Conservation (phyloP, 2,329 filamentous ascomycete genomes). For the Lecanicillium sp. region DNA sequence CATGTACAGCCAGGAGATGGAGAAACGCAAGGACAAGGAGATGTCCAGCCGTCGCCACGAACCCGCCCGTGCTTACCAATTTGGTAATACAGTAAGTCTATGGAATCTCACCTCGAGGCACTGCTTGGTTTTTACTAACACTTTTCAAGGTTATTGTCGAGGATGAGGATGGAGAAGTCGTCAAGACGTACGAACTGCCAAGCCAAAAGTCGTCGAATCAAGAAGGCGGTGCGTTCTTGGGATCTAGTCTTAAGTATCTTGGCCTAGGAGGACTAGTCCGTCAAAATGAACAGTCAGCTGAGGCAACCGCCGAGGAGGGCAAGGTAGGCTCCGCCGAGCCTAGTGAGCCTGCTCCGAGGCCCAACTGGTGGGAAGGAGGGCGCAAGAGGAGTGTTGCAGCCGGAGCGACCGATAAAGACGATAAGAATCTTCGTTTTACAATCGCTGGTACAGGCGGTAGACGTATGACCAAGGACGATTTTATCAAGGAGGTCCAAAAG, state of each 20-base stretch:
- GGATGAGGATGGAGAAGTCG: constrained; percentile 76
- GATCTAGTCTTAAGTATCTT: constrained; percentile 44
- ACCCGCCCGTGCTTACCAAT: constrained; percentile 76
- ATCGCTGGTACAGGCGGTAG: constrained; percentile 64
- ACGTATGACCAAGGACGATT: constrained; percentile 73
- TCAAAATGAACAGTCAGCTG: constrained; percentile 27
- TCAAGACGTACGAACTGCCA: constrained; percentile 75
- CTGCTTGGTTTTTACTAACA: constrained; percentile 20
- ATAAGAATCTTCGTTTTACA: constrained; percentile 66
- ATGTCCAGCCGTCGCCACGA: constrained; percentile 51
- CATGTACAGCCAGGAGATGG: constrained; percentile 51
- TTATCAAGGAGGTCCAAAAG: constrained; percentile 64
- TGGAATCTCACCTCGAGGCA: neutral
- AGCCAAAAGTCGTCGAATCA: constrained; percentile 36
- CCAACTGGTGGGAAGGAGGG: constrained; percentile 39
- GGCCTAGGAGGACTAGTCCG: constrained; percentile 40
- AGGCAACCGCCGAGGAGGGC: constrained; percentile 20
- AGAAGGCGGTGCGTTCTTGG: constrained; percentile 29
- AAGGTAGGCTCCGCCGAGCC: constrained; percentile 23
- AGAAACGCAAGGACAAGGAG: constrained; percentile 52
- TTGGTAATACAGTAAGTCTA: constrained; percentile 63
- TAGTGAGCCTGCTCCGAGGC: constrained; percentile 30
- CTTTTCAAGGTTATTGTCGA: constrained; percentile 68
- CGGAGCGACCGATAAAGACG: constrained; percentile 50
- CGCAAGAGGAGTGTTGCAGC: constrained; percentile 31